Conservation (phyloP, 139 green algal species). For the Desmodesmus armatus region DNA sequence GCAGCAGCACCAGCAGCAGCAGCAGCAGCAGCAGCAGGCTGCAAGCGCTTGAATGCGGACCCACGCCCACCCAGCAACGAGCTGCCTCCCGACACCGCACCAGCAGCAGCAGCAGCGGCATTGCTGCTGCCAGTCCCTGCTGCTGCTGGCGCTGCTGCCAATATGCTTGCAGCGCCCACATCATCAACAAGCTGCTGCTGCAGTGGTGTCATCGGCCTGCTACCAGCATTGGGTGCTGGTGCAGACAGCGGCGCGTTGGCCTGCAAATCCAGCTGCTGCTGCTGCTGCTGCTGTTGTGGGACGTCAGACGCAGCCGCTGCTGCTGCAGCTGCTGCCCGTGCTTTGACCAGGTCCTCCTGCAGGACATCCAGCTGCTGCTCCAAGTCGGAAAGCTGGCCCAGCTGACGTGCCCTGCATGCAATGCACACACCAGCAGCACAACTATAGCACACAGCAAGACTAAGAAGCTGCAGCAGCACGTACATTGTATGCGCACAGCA, state of each 20-base stretch:
- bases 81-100: background rate
- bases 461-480: background rate
- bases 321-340: conserved; percentile 36
- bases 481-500: background rate
- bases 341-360: conserved; percentile 68
- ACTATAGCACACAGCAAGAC: too few species aligned
- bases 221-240: background rate
- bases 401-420: conserved; percentile 37
- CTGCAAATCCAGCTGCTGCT: conserved; percentile 1
- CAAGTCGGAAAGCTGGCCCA: conserved; percentile 53
- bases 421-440: too few species aligned
- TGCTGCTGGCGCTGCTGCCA: conserved; percentile 32
- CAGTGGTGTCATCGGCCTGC: conserved; percentile 34
- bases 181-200: conserved; percentile 4
- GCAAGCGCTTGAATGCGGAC: background rate
- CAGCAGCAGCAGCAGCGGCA: background rate
- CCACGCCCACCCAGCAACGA: too few species aligned
- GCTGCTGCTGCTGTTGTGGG: conserved; percentile 32
- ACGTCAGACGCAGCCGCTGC: background rate
- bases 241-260: background rate
- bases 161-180: background rate
- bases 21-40: background rate
- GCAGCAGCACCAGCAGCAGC: conserved; percentile 17
- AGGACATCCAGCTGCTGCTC: conserved; percentile 70
- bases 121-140: background rate